A percentile compares a stretch with the other conserved stretches of the same genome.
These are phyloP conservation scores for Hordeum vulgare DNA, from an alignment of 176 grass and related monocot genomes.

Conservation along the genomic window MorexV3_pseudomolecules_assembly NC_058524.1:92793904-92794403, in stretches of 20 bases:
- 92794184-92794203: neutral
- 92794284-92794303: neutral
- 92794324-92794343: neutral
- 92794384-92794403: neutral
- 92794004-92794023: constrained; percentile 89
- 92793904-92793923: neutral
- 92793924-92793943: neutral
- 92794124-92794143: too few relatives aligned
- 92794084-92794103: neutral
- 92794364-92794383: neutral
- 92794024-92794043: constrained; percentile 96
- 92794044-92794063: constrained; percentile 55
- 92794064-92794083: neutral
- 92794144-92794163: neutral
- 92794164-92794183: neutral
- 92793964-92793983: constrained; percentile 41
- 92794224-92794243: neutral
- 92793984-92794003: constrained; percentile 98
- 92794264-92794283: neutral
- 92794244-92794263: neutral
- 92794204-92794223: neutral
- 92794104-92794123: neutral
- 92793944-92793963: neutral
- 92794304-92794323: neutral
- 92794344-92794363: neutral